Evolutionary conservation across 176 grass and related monocot genomes (phyloP).

Genomic region (Juncus inflexus): DNA sequence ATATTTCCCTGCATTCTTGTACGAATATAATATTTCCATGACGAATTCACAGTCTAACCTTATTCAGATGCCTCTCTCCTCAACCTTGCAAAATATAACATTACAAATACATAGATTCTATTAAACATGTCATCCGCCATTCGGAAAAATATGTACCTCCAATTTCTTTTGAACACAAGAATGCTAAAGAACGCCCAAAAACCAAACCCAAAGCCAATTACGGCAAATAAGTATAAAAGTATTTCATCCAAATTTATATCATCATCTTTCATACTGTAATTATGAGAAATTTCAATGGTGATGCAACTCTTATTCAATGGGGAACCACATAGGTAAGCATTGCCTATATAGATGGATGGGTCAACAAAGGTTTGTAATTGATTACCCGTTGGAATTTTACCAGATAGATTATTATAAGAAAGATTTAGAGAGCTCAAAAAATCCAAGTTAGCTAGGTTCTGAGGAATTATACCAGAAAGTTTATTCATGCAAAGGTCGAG

Average conservation of each 20-base stretch:
- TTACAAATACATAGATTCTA: conserved; percentile 16
- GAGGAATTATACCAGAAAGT: conserved; percentile 35
- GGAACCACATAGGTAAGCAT: conserved; percentile 35
- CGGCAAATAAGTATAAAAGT: conserved; percentile 20
- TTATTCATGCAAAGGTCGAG: conserved; percentile 45
- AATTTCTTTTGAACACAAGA: conserved; percentile 34
- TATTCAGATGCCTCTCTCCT: no score
- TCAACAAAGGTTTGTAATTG: conserved; percentile 29
- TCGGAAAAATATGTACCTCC: conserved; percentile 33
- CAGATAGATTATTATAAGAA: conserved; percentile 41
- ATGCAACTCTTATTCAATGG: conserved; percentile 29
- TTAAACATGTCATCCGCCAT: conserved; percentile 20
- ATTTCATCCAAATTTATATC: not conserved
- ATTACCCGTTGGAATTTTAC: conserved; percentile 41
- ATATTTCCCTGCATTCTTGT: no score
- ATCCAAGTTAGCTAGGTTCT: conserved; percentile 21
- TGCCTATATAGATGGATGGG: conserved; percentile 35
- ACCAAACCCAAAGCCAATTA: conserved; percentile 30
- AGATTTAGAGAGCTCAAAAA: conserved; percentile 26
- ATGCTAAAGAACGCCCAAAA: conserved; percentile 26
- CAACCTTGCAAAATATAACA: not conserved
- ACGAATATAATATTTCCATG: no score
- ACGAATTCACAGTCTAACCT: no score
- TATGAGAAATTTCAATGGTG: not conserved
- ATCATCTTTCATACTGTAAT: not conserved